These are phyloP conservation scores for Trichoderma gracile DNA, from an alignment of 2,329 filamentous ascomycete genomes.

Conservation along the genomic window DNA sequence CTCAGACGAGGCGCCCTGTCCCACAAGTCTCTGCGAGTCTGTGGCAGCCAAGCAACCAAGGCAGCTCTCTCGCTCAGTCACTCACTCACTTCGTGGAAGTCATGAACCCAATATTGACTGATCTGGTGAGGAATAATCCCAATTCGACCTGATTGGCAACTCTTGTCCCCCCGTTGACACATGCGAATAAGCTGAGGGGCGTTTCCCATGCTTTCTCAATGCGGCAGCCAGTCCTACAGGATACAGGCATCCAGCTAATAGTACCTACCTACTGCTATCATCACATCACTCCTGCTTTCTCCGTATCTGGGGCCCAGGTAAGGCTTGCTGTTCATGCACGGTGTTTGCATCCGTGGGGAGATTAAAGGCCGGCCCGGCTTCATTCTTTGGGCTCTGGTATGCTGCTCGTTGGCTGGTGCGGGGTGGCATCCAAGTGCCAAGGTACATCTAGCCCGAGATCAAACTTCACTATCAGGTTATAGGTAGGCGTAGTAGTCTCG, in stretches of 20 bases:
- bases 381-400: neutral
- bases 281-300: neutral
- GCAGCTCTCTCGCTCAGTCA: too few relatives aligned
- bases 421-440: too few relatives aligned
- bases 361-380: neutral
- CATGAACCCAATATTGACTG: neutral
- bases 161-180: neutral
- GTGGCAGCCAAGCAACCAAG: neutral
- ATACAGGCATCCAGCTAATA: too few relatives aligned
- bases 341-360: neutral
- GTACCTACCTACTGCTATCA: neutral
- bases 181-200: constrained; percentile 23
- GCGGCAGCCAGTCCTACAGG: neutral
- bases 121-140: neutral
- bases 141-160: neutral
- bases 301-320: neutral
- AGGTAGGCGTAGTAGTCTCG: too few relatives aligned
- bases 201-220: neutral
- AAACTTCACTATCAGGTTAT: constrained; percentile 1
- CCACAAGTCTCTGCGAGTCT: neutral
- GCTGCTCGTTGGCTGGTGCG: constrained; percentile 11
- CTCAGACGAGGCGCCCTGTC: constrained; percentile 18
- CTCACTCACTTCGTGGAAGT: too few relatives aligned
- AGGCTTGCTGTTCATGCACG: neutral
- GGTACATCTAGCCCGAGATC: constrained; percentile 1